A percentile compares a stretch with the other conserved stretches of the same genome.
phyloP scores from a whole-genome alignment of 1,139 yeast species.

The Tardiomyces digboiensis region DNA sequence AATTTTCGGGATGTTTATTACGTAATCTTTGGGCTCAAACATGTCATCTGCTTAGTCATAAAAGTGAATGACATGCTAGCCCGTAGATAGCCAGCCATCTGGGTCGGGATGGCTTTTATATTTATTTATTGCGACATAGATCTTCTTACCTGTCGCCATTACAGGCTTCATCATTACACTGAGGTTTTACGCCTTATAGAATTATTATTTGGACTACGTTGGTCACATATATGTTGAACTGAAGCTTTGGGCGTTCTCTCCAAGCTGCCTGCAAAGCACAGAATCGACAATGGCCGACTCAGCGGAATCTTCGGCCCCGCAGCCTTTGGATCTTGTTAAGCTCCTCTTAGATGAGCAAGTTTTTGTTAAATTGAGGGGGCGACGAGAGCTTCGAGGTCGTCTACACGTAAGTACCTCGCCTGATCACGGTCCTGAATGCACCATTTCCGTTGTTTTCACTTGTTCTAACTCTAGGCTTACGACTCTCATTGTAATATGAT shows the following conservation, averaged over 20 bases:
- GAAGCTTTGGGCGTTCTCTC: neutral
- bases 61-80: too few relatives aligned
- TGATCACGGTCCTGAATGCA: slow-evolving; percentile 20
- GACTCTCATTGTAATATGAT: slow-evolving; percentile 97
- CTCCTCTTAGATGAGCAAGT: slow-evolving; percentile 82
- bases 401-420: slow-evolving; percentile 40
- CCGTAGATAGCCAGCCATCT: too few relatives aligned
- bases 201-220: neutral
- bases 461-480: slow-evolving; percentile 43
- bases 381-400: slow-evolving; percentile 83
- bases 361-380: slow-evolving; percentile 89
- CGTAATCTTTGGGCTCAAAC: too few relatives aligned
- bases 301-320: slow-evolving; percentile 25
- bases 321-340: slow-evolving; percentile 83
- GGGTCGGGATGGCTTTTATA: too few relatives aligned
- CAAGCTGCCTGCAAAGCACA: neutral
- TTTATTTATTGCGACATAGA: too few relatives aligned
- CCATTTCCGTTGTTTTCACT: too few relatives aligned
- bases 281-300: slow-evolving; percentile 11
- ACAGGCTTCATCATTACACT: neutral
- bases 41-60: too few relatives aligned
- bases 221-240: neutral
- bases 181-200: neutral
- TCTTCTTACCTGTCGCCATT: too few relatives aligned
- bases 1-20: too few relatives aligned